Percentiles rank a stretch among this genome's conserved stretches.
Evolutionary conservation across 202 grass and related monocot species (phyloP).

Genomic region (Carex arenaria): DNA sequence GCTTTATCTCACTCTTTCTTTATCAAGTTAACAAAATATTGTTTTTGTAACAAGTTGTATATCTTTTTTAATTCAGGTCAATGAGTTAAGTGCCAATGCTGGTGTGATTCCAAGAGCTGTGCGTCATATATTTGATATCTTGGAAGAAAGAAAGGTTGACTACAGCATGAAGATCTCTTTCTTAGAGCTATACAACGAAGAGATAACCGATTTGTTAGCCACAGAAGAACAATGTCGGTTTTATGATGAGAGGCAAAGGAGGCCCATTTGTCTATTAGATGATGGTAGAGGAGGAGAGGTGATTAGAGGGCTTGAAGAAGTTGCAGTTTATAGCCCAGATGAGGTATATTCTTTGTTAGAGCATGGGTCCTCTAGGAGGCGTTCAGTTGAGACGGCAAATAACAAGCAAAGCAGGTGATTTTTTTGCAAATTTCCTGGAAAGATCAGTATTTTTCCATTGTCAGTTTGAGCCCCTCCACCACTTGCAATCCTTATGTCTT

Average conservation of each 20-base stretch:
- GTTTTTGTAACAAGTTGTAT: not conserved
- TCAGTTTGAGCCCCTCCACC: not conserved
- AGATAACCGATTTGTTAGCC: conserved; percentile 75
- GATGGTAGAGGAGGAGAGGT: conserved; percentile 75
- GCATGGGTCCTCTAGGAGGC: conserved; percentile 68
- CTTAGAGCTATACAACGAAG: conserved; percentile 90
- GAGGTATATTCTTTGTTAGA: conserved; percentile 72
- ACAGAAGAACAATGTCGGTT: conserved; percentile 52
- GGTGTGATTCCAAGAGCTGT: conserved; percentile 92
- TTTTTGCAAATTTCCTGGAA: no score
- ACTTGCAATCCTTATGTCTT: not conserved
- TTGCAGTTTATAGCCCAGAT: conserved; percentile 58
- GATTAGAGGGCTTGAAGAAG: conserved; percentile 84
- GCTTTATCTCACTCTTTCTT: not conserved
- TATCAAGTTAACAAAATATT: not conserved
- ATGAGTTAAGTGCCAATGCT: conserved; percentile 45
- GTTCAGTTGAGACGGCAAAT: conserved; percentile 59
- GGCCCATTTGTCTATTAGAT: conserved; percentile 68
- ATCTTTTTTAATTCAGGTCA: conserved; percentile 23
- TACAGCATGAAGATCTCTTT: conserved; percentile 88
- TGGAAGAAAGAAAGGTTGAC: conserved; percentile 58
- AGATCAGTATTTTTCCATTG: not conserved
- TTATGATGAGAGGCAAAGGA: conserved; percentile 66
- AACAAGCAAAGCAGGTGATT: conserved; percentile 95
- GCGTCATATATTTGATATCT: conserved; percentile 61